phyloP scores from a whole-genome alignment of 306 rosid genomes.

The Phaseolus lunatus region DNA sequence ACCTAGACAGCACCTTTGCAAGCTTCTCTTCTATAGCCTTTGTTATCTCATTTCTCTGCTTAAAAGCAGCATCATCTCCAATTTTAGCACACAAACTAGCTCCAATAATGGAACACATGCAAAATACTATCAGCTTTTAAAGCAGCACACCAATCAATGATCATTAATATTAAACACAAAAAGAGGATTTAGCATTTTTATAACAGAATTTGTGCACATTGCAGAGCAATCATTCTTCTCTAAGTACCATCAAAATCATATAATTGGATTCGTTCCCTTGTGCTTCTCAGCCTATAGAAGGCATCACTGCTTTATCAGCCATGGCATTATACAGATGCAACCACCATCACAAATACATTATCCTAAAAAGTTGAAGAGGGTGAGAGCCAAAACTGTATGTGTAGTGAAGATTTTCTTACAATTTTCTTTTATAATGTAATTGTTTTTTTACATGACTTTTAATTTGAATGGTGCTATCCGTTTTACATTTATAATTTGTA shows the following conservation, averaged over 20 bases:
- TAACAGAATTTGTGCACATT: neutral
- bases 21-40: slow-evolving; percentile 53
- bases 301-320: slow-evolving; percentile 57
- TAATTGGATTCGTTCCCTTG: slow-evolving; percentile 55
- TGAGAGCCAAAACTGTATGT: neutral
- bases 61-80: slow-evolving; percentile 59
- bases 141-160: neutral
- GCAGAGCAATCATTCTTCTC: neutral
- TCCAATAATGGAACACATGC: slow-evolving; percentile 49
- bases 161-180: too few relatives aligned
- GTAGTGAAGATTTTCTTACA: neutral
- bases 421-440: neutral
- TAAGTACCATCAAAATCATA: slow-evolving; percentile 57
- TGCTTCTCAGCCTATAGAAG: slow-evolving; percentile 58
- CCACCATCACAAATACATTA: slow-evolving; percentile 59
- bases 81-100: slow-evolving; percentile 43
- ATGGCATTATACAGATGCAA: slow-evolving; percentile 59
- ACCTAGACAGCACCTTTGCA: slow-evolving; percentile 40
- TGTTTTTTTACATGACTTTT: too few relatives aligned
- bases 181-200: too few relatives aligned
- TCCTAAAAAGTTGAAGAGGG: slow-evolving; percentile 40
- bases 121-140: slow-evolving; percentile 11
- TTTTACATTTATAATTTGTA: too few relatives aligned
- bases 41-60: slow-evolving; percentile 47
- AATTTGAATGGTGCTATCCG: neutral